phyloP scores from a whole-genome alignment of 192 early-diverging fungal genomes.

The Coemansia asiatica region DNA sequence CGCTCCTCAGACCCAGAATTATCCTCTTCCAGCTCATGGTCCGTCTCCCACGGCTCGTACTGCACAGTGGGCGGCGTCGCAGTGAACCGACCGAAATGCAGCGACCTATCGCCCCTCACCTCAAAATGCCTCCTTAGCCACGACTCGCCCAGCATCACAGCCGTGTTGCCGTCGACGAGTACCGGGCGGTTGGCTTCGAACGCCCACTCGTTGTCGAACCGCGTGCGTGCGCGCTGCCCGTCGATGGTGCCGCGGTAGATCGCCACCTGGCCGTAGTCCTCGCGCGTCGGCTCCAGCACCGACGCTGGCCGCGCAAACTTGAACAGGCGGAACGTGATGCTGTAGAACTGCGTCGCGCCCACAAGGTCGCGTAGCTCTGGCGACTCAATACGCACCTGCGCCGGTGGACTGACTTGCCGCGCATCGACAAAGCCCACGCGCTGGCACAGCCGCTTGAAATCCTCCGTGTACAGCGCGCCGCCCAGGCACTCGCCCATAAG shows the following conservation, averaged over 20 bases:
- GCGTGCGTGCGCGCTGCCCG: conserved; percentile 28
- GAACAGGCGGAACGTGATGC: conserved; percentile 48
- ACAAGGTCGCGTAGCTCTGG: conserved; percentile 40
- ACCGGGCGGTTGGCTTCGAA: conserved; percentile 43
- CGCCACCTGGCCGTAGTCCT: conserved; percentile 47
- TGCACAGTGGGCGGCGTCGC: conserved; percentile 22
- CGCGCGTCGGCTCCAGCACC: conserved; percentile 48
- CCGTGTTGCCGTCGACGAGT: conserved; percentile 46
- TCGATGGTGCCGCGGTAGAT: conserved; percentile 49
- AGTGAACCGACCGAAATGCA: conserved; percentile 45
- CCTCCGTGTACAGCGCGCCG: conserved; percentile 43
- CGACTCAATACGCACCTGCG: conserved; percentile 24
- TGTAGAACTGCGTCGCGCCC: conserved; percentile 34
- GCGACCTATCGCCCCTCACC: conserved; percentile 47
- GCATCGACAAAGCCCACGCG: conserved; percentile 34
- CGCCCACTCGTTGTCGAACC: conserved; percentile 37
- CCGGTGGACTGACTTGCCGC: conserved; percentile 36
- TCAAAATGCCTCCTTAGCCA: conserved; percentile 49
- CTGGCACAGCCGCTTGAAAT: conserved; percentile 38
- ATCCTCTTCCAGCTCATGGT: conserved; percentile 32
- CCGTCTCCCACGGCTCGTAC: conserved; percentile 49
- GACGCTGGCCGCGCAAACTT: conserved; percentile 38
- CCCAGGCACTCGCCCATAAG: conserved; percentile 52
- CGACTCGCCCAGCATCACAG: conserved; percentile 44
- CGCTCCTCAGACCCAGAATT: conserved; percentile 6